Conservation (phyloP, 805 yeast genomes). For the Starmerella vaccinii region DNA sequence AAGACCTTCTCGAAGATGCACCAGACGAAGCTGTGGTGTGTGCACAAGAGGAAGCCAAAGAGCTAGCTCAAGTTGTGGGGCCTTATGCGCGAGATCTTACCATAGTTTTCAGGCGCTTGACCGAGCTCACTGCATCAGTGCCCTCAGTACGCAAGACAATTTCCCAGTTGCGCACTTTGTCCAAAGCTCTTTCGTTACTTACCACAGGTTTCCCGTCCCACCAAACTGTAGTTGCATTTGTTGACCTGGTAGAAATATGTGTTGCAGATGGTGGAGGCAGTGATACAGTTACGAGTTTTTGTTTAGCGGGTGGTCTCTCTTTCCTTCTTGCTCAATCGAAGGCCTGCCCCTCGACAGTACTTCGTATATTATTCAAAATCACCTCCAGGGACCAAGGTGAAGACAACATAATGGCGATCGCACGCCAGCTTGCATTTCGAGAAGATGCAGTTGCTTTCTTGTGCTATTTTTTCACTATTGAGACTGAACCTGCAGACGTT, state of each 20-base stretch:
- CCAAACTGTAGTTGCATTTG: slow-evolving; percentile 10
- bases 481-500: slow-evolving; percentile 3
- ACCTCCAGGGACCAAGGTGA: background rate
- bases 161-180: slow-evolving; percentile 15
- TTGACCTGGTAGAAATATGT: slow-evolving; percentile 18
- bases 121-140: slow-evolving; percentile 21
- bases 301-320: slow-evolving; percentile 25
- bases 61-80: slow-evolving; percentile 9
- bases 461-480: slow-evolving; percentile 11
- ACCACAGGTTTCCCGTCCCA: background rate
- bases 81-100: slow-evolving; percentile 10
- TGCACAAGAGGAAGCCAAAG: slow-evolving; percentile 23
- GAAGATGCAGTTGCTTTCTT: slow-evolving; percentile 20
- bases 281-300: slow-evolving; percentile 19
- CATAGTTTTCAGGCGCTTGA: slow-evolving; percentile 18
- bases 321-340: slow-evolving; percentile 18
- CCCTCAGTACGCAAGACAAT: slow-evolving; percentile 18
- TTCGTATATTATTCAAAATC: slow-evolving; percentile 12
- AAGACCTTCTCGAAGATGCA: slow-evolving; percentile 32
- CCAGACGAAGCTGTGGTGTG: slow-evolving; percentile 19
- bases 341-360: slow-evolving; percentile 4
- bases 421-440: slow-evolving; percentile 20
- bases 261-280: slow-evolving; percentile 12
- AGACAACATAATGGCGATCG: slow-evolving; percentile 13
- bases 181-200: slow-evolving; percentile 10